phyloP scores from a whole-genome alignment of 208 protist species.

The Crithidia sp. region DNA sequence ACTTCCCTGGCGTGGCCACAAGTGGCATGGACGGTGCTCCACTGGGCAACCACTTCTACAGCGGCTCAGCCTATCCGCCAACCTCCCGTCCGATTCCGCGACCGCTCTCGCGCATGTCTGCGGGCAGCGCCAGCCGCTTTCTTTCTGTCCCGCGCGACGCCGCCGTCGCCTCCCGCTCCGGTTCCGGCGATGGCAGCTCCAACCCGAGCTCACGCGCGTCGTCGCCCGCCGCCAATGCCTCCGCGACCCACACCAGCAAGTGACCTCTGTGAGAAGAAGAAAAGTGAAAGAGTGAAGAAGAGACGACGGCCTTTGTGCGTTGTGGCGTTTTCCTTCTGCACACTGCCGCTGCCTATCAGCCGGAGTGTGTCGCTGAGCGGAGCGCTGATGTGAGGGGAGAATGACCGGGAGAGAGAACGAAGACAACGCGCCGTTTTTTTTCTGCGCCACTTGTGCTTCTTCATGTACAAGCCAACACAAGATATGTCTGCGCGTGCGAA shows the following conservation, averaged over 20 bases:
- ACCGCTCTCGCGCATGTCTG: slow-evolving; percentile 25
- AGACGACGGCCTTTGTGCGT: too few species aligned
- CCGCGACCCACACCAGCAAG: slow-evolving; percentile 1
- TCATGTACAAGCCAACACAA: too few species aligned
- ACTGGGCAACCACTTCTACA: slow-evolving; percentile 42
- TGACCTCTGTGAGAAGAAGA: background rate
- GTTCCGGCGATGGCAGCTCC: slow-evolving; percentile 23
- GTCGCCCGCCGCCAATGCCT: background rate
- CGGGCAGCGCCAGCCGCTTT: slow-evolving; percentile 19
- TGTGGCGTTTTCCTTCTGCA: too few species aligned
- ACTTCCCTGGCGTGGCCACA: slow-evolving; percentile 1
- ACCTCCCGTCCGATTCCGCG: slow-evolving; percentile 15
- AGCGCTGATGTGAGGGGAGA: too few species aligned
- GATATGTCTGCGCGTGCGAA: too few species aligned
- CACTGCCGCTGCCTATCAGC: too few species aligned
- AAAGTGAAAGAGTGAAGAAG: too few species aligned
- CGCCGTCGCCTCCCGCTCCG: slow-evolving; percentile 5
- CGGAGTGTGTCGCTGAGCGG: too few species aligned
- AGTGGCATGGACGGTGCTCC: slow-evolving; percentile 3
- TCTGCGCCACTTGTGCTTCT: too few species aligned
- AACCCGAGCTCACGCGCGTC: slow-evolving; percentile 19
- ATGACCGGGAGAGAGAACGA: too few species aligned
- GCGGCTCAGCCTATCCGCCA: slow-evolving; percentile 24
- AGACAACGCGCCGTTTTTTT: too few species aligned
- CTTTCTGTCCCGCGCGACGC: slow-evolving; percentile 23